phyloP scores from a whole-genome alignment of 371 early-diverging fungal species.

The Coemansia sp. region DNA sequence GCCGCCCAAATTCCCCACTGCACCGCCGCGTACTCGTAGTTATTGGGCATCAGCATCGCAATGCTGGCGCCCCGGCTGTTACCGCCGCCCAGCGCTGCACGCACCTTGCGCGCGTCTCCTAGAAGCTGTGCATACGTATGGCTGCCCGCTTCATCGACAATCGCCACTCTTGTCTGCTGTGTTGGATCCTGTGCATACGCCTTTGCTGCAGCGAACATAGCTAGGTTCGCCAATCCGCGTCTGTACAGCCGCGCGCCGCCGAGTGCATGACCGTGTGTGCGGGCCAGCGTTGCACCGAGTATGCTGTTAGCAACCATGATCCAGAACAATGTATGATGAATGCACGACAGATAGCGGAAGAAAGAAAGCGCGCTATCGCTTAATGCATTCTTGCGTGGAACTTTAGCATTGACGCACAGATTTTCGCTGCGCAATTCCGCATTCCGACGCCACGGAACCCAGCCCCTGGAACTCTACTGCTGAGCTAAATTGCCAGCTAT shows the following conservation, averaged over 20 bases:
- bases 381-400: no score
- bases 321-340: no score
- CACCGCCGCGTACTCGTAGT: conserved; percentile 67
- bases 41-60: conserved; percentile 71
- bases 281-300: background rate
- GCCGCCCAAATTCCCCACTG: conserved; percentile 80
- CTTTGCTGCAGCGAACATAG: conserved; percentile 39
- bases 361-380: no score
- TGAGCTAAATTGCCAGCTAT: no score
- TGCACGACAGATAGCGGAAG: background rate
- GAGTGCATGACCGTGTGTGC: background rate
- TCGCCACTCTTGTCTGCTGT: conserved; percentile 13
- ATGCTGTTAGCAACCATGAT: conserved; percentile 4
- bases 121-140: conserved; percentile 40
- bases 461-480: no score
- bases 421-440: no score
- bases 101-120: conserved; percentile 34
- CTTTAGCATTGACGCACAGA: no score
- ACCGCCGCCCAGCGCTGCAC: conserved; percentile 36
- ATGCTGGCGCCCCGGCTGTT: conserved; percentile 61
- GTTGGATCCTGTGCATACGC: conserved; percentile 8
- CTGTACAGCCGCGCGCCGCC: background rate
- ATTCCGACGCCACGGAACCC: no score
- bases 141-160: conserved; percentile 38
- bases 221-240: conserved; percentile 37